phyloP scores from a whole-genome alignment of 805 yeast species.

The Ogataea allantospora region DNA sequence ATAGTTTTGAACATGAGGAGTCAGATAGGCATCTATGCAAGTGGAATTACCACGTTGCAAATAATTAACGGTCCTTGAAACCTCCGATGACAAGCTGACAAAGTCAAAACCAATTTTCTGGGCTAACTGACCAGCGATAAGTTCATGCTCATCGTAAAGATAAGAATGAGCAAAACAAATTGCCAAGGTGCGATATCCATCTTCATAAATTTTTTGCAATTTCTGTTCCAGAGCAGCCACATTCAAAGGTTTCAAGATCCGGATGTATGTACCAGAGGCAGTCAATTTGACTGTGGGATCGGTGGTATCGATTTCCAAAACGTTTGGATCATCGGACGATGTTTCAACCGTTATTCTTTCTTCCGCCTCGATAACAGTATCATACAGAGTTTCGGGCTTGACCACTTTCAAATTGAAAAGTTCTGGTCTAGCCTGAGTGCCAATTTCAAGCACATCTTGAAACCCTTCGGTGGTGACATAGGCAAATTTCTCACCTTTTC shows the following conservation, averaged over 20 bases:
- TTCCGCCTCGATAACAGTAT: constrained; percentile 20
- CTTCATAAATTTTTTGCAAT: constrained; percentile 16
- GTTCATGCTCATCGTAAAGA: constrained; percentile 39
- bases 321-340: constrained; percentile 27
- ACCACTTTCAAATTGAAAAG: constrained; percentile 19
- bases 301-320: constrained; percentile 9
- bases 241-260: constrained; percentile 27
- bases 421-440: constrained; percentile 32
- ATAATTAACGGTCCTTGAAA: constrained; percentile 37
- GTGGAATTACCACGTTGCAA: constrained; percentile 42
- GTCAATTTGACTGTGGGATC: constrained; percentile 17
- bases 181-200: constrained; percentile 30
- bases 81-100: constrained; percentile 35
- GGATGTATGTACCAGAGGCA: constrained; percentile 19
- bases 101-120: constrained; percentile 40
- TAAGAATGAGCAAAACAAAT: constrained; percentile 38
- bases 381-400: constrained; percentile 20
- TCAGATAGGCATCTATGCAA: constrained; percentile 41
- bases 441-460: constrained; percentile 32
- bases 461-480: constrained; percentile 31
- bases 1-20: constrained; percentile 41
- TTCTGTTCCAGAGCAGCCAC: constrained; percentile 20
- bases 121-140: constrained; percentile 35
- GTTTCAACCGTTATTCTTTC: constrained; percentile 27
- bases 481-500: constrained; percentile 22